Evolutionary conservation across 495 filamentous ascomycete genomes (phyloP).

Genomic region (Penicillium waksmanii): DNA sequence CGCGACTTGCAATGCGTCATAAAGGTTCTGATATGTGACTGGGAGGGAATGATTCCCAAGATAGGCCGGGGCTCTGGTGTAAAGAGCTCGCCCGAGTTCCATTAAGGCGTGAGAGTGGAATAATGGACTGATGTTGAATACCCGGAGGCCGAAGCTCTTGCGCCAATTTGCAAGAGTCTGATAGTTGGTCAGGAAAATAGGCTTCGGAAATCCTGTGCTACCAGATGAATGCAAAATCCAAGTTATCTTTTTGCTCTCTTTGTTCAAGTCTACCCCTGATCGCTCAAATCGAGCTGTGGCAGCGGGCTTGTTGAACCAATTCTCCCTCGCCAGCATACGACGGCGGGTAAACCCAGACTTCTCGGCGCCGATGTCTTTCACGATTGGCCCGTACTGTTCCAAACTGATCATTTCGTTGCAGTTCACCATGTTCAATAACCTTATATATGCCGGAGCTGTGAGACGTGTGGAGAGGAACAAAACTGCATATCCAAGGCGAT

Average conservation of each 20-base stretch:
- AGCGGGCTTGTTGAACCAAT: constrained; percentile 27
- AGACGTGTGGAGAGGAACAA: constrained; percentile 61
- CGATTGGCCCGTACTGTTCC: constrained; percentile 20
- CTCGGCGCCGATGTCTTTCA: constrained; percentile 22
- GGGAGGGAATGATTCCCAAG: constrained; percentile 55
- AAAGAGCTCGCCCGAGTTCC: constrained; percentile 49
- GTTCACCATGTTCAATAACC: constrained; percentile 49
- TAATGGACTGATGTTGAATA: constrained; percentile 57
- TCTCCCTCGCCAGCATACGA: constrained; percentile 16
- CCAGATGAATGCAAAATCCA: constrained; percentile 63
- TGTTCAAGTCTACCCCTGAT: constrained; percentile 11
- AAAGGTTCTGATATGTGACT: constrained; percentile 54
- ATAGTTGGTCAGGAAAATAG: constrained; percentile 44
- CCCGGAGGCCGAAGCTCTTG: constrained; percentile 33
- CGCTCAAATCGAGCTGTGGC: constrained; percentile 19
- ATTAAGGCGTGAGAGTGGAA: constrained; percentile 56
- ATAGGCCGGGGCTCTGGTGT: constrained; percentile 47
- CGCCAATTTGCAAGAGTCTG: constrained; percentile 43
- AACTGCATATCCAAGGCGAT: constrained; percentile 57
- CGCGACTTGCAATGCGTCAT: constrained; percentile 48
- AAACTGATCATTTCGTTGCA: constrained; percentile 43
- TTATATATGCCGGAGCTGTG: constrained; percentile 50
- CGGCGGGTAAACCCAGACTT: constrained; percentile 18
- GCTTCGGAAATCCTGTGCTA: constrained; percentile 63
- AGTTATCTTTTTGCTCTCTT: constrained; percentile 42